phyloP scores from a whole-genome alignment of 129 eudicot species.

The Pittosporum tobira region DNA sequence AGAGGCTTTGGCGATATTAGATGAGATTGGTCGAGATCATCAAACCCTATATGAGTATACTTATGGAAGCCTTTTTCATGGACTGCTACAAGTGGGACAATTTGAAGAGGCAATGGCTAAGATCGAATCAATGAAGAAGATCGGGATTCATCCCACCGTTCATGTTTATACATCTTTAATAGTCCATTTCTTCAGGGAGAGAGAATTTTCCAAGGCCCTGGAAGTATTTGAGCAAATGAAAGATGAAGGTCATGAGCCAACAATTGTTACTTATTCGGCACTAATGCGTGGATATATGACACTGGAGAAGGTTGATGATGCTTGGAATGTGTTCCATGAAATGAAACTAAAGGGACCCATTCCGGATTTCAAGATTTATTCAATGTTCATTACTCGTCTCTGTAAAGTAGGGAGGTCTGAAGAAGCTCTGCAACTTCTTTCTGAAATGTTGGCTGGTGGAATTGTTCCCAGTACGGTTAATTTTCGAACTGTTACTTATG shows the following conservation, averaged over 20 bases:
- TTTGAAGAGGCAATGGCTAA: constrained; percentile 61
- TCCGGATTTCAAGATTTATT: constrained; percentile 77
- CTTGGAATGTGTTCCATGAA: constrained; percentile 40
- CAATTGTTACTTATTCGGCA: constrained; percentile 57
- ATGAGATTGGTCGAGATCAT: constrained; percentile 37
- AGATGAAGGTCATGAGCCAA: constrained; percentile 52
- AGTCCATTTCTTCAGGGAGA: constrained; percentile 50
- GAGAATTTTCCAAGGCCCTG: constrained; percentile 41
- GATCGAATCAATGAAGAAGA: constrained; percentile 60
- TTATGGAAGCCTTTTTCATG: constrained; percentile 75
- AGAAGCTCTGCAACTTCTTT: constrained; percentile 51
- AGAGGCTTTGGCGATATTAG: constrained; percentile 43
- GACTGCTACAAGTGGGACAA: constrained; percentile 34
- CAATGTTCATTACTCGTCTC: constrained; percentile 62
- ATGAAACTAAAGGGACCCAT: constrained; percentile 61
- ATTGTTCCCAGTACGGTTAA: constrained; percentile 72
- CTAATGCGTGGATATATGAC: constrained; percentile 61
- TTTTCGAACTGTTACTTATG: constrained; percentile 52
- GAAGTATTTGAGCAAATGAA: constrained; percentile 49
- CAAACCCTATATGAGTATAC: constrained; percentile 38
- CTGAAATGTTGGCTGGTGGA: constrained; percentile 63
- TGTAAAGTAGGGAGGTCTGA: constrained; percentile 67
- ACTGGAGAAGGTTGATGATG: constrained; percentile 39
- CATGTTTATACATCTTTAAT: constrained; percentile 77
- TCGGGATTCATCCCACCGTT: constrained; percentile 47